Percentiles rank a stretch among this genome's conserved stretches.
Conservation (phyloP, 768 basidiomycete species). For the Rhodosporidiobolus odoratus region DNA sequence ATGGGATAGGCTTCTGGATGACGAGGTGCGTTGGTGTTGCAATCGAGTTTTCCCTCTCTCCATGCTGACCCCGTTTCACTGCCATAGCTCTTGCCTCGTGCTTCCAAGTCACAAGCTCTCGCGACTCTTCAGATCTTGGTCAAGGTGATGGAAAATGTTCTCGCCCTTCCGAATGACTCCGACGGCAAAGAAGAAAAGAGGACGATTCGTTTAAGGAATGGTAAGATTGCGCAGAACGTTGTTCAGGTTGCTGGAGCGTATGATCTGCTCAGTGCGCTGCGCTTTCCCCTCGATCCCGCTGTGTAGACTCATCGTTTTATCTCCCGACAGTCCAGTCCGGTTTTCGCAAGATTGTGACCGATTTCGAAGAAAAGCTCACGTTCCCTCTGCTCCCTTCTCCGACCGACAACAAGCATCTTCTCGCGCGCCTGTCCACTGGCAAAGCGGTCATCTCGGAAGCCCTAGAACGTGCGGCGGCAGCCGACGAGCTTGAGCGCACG, state of each 20-base stretch:
- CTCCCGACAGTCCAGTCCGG: conserved; percentile 8
- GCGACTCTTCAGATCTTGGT: conserved; percentile 15
- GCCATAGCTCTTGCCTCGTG: conserved; percentile 19
- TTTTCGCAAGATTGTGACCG: not conserved
- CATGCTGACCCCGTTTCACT: not conserved
- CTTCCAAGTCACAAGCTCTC: conserved; percentile 9
- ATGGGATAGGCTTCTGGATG: conserved; percentile 8
- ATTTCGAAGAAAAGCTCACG: conserved; percentile 5
- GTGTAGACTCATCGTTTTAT: not conserved
- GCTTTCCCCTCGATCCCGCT: not conserved
- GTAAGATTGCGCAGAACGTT: not conserved
- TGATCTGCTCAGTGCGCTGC: conserved; percentile 9
- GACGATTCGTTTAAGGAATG: conserved; percentile 1
- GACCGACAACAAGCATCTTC: not conserved
- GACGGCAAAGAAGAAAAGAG: conserved; percentile 4
- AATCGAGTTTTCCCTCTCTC: not conserved
- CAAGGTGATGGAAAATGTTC: not conserved
- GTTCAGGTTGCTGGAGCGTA: conserved; percentile 5
- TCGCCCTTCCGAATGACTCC: not conserved
- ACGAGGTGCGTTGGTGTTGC: conserved; percentile 6
- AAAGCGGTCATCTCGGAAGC: not conserved
- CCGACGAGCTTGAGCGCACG: not conserved
- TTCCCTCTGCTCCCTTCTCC: not conserved
- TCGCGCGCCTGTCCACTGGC: conserved; percentile 1
- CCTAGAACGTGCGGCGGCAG: not conserved